A percentile compares a stretch with the other conserved stretches of the same genome.
Conservation (phyloP, 2,329 filamentous ascomycete genomes). For the Lachnellula arida region DNA sequence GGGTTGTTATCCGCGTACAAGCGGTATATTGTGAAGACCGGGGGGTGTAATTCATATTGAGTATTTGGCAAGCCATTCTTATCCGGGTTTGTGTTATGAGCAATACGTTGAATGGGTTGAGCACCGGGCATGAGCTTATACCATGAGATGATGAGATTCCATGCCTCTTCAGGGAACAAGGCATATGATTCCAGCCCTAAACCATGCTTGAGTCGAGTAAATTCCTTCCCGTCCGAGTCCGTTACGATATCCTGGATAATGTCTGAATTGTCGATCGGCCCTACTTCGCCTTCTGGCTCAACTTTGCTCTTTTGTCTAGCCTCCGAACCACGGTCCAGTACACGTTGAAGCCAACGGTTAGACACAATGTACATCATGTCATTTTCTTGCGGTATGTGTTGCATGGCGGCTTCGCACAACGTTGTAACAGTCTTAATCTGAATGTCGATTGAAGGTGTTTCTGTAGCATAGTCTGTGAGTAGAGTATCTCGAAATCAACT, state of each 20-base stretch:
- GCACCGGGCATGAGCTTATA: slow-evolving; percentile 71
- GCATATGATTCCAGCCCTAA: slow-evolving; percentile 67
- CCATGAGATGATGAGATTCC: slow-evolving; percentile 76
- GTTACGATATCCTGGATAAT: slow-evolving; percentile 61
- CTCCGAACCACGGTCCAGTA: slow-evolving; percentile 61
- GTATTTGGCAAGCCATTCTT: slow-evolving; percentile 57
- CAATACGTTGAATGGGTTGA: slow-evolving; percentile 67
- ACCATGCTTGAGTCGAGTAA: slow-evolving; percentile 69
- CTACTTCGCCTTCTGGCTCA: slow-evolving; percentile 54
- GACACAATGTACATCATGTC: slow-evolving; percentile 76
- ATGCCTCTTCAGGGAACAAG: slow-evolving; percentile 72
- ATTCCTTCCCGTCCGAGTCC: slow-evolving; percentile 49
- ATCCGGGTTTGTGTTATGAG: slow-evolving; percentile 67
- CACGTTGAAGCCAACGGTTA: slow-evolving; percentile 69
- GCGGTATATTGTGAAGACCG: slow-evolving; percentile 79
- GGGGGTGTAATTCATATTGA: slow-evolving; percentile 78
- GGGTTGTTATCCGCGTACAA: slow-evolving; percentile 60
- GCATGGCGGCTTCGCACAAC: slow-evolving; percentile 47
- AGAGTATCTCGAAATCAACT: background rate
- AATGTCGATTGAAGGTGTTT: slow-evolving; percentile 50
- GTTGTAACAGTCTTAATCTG: slow-evolving; percentile 71
- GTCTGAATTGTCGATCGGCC: slow-evolving; percentile 82
- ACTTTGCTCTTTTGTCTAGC: slow-evolving; percentile 53
- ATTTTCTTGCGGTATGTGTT: slow-evolving; percentile 57
- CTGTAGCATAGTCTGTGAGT: slow-evolving; percentile 11